A percentile compares a stretch with the other conserved stretches of the same genome.
phyloP scores from a whole-genome alignment of 2,329 filamentous ascomycete genomes.

The Sarocladiaceae sp. region DNA sequence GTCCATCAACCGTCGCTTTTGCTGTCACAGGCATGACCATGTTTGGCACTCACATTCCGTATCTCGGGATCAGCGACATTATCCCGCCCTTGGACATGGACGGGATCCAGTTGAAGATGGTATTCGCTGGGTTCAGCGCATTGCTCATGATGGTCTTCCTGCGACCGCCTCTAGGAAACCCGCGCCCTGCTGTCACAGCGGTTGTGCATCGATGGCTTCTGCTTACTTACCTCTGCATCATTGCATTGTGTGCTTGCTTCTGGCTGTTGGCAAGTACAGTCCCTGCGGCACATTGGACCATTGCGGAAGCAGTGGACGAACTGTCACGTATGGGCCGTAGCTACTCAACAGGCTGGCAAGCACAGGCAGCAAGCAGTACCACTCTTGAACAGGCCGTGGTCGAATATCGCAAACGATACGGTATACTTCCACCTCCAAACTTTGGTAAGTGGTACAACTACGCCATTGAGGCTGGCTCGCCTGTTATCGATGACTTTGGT shows the following conservation, averaged over 20 bases:
- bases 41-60: slow-evolving; percentile 12
- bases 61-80: slow-evolving; percentile 3
- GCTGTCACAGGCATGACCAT: slow-evolving; percentile 18
- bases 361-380: slow-evolving; percentile 17
- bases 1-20: slow-evolving; percentile 23
- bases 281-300: background rate
- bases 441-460: slow-evolving; percentile 81
- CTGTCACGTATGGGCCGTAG: slow-evolving; percentile 13
- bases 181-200: slow-evolving; percentile 1
- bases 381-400: slow-evolving; percentile 26
- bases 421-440: slow-evolving; percentile 67
- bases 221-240: slow-evolving; percentile 12
- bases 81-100: slow-evolving; percentile 9
- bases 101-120: background rate
- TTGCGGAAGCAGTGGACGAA: slow-evolving; percentile 13
- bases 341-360: slow-evolving; percentile 14
- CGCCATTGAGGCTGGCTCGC: slow-evolving; percentile 55
- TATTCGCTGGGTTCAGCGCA: slow-evolving; percentile 1
- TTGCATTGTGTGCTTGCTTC: slow-evolving; percentile 7
- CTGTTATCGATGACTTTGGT: slow-evolving; percentile 72
- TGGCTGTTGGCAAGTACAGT: slow-evolving; percentile 8
- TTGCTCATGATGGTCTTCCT: background rate
- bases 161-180: background rate
- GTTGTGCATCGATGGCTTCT: slow-evolving; percentile 15
- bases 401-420: slow-evolving; percentile 39